Evolutionary conservation across 1,139 yeast genomes (phyloP).

Genomic region (Candida sanyaensis): DNA sequence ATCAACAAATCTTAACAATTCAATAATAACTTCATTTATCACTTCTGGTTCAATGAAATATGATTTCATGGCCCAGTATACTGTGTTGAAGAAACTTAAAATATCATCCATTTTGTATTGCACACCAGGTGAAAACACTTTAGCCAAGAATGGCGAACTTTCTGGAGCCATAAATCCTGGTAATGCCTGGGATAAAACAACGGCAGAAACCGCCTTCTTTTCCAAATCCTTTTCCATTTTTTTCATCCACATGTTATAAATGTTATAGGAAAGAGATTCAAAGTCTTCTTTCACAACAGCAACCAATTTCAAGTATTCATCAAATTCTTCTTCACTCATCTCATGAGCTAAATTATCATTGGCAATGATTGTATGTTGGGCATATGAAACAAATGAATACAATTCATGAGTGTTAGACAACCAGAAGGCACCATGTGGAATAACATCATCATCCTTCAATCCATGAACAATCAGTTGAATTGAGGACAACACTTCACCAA

Average conservation of each 20-base stretch:
- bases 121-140: constrained; percentile 72
- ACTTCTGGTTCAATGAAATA: constrained; percentile 87
- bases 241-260: constrained; percentile 97
- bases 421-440: constrained; percentile 97
- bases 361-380: constrained; percentile 84
- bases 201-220: constrained; percentile 91
- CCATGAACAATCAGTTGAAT: constrained; percentile 77
- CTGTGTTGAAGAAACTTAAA: constrained; percentile 83
- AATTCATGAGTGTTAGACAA: constrained; percentile 94
- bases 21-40: constrained; percentile 82
- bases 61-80: constrained; percentile 92
- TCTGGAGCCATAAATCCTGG: constrained; percentile 97
- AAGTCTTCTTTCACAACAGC: constrained; percentile 93
- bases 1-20: constrained; percentile 83
- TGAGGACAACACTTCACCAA: constrained; percentile 86
- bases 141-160: constrained; percentile 79
- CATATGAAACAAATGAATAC: constrained; percentile 91
- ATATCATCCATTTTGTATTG: constrained; percentile 95
- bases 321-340: constrained; percentile 88
- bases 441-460: constrained; percentile 81
- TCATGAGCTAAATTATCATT: constrained; percentile 79
- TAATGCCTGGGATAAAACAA: constrained; percentile 88
- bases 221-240: constrained; percentile 90
- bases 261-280: constrained; percentile 89
- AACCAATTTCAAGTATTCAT: constrained; percentile 85